Conservation (phyloP, 1,139 yeast species). For the Candida tunisiensis region DNA sequence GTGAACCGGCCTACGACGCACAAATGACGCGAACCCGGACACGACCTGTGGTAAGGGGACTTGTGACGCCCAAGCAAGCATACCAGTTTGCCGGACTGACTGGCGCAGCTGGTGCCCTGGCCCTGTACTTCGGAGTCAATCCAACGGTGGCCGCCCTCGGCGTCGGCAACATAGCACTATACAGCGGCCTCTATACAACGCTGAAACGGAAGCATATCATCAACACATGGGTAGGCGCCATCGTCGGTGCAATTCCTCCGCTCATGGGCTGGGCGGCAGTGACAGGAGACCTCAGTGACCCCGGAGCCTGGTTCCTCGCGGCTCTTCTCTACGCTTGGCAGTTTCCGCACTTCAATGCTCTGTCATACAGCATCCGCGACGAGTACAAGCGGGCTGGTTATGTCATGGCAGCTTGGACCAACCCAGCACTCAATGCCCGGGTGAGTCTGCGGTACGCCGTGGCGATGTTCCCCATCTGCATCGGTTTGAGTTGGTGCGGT, state of each 20-base stretch:
- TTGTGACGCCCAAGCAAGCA: constrained; percentile 61
- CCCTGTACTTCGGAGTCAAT: constrained; percentile 69
- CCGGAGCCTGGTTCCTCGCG: constrained; percentile 94
- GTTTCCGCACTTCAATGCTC: constrained; percentile 91
- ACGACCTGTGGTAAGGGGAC: constrained; percentile 83
- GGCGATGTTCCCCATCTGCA: constrained; percentile 84
- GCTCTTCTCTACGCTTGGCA: constrained; percentile 93
- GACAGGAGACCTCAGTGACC: constrained; percentile 52
- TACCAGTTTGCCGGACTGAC: constrained; percentile 58
- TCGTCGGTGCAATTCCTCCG: constrained; percentile 98
- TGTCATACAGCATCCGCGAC: constrained; percentile 72
- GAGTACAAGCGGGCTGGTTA: constrained; percentile 91
- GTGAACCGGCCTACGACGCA: constrained; percentile 83
- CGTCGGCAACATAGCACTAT: constrained; percentile 56
- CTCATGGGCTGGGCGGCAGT: constrained; percentile 99
- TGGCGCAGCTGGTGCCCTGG: constrained; percentile 54
- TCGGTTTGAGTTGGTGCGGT: constrained; percentile 61
- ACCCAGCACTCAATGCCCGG: constrained; percentile 82
- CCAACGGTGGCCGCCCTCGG: constrained; percentile 73
- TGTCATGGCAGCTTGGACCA: constrained; percentile 89
- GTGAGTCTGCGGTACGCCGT: constrained; percentile 82
- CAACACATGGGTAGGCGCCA: constrained; percentile 97
- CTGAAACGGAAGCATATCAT: constrained; percentile 68
- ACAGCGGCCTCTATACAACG: constrained; percentile 84
- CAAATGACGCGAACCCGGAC: constrained; percentile 80